Conservation (phyloP, 352 stramenopile species). For the Thalassiosira livingstoniorum region DNA sequence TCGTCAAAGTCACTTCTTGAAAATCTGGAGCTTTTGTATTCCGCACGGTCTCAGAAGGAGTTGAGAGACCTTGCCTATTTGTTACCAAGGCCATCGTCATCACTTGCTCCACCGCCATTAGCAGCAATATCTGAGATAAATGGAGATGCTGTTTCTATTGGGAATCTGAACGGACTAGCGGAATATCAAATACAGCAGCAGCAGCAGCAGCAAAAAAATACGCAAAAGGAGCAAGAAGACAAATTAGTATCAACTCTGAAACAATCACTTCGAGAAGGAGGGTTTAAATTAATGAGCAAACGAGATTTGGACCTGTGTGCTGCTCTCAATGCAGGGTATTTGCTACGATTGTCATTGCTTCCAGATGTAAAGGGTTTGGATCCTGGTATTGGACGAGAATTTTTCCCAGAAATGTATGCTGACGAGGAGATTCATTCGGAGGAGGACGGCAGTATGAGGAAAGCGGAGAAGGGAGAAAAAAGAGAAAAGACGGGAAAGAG, state of each 20-base stretch:
- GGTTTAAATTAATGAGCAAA: slow-evolving; percentile 73
- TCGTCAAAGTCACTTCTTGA: slow-evolving; percentile 48
- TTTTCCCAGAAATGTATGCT: slow-evolving; percentile 74
- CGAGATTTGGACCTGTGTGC: slow-evolving; percentile 82
- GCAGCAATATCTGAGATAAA: too few species aligned
- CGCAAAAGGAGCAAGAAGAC: slow-evolving; percentile 31
- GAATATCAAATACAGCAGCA: slow-evolving; percentile 8
- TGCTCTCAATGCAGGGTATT: slow-evolving; percentile 82
- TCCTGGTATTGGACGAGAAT: slow-evolving; percentile 68
- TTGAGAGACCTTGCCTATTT: slow-evolving; percentile 47
- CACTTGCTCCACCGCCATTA: too few species aligned
- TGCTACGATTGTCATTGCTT: slow-evolving; percentile 80
- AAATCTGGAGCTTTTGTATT: slow-evolving; percentile 55
- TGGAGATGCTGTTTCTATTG: background rate
- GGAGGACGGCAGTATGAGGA: background rate
- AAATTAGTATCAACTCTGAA: slow-evolving; percentile 57
- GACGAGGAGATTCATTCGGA: slow-evolving; percentile 35
- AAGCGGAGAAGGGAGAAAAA: background rate
- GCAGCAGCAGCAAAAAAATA: background rate
- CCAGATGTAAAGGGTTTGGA: slow-evolving; percentile 75
- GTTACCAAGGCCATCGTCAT: slow-evolving; percentile 34
- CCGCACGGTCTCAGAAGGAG: slow-evolving; percentile 48
- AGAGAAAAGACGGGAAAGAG: slow-evolving; percentile 10
- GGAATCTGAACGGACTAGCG: background rate
- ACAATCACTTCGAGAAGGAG: slow-evolving; percentile 78